Conservation (phyloP, 176 grass and related monocot species). For the Urochloa ruziziensis region DNA sequence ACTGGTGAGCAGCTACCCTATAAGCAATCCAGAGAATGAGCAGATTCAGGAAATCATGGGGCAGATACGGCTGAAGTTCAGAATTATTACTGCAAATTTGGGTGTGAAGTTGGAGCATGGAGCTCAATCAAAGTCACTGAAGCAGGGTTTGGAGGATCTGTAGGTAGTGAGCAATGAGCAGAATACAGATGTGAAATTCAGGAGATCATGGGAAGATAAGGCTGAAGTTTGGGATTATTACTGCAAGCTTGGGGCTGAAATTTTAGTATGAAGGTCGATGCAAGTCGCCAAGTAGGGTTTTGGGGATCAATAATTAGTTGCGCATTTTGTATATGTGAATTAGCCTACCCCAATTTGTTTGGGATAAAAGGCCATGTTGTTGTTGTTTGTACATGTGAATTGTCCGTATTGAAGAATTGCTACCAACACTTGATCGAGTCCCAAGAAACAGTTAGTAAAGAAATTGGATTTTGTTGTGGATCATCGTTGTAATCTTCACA, state of each 20-base stretch:
- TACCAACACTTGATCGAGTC: background rate
- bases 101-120: constrained; percentile 63
- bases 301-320: background rate
- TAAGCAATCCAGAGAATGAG: constrained; percentile 61
- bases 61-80: constrained; percentile 66
- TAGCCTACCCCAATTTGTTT: too few species aligned
- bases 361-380: too few species aligned
- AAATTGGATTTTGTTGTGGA: background rate
- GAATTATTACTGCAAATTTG: constrained; percentile 61
- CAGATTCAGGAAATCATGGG: constrained; percentile 58
- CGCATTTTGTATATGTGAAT: background rate
- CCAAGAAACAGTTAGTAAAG: background rate
- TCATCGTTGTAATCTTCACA: background rate
- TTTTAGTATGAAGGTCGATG: background rate
- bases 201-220: constrained; percentile 53
- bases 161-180: background rate
- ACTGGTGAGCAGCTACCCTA: constrained; percentile 51
- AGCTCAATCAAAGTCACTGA: constrained; percentile 33
- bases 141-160: constrained; percentile 46
- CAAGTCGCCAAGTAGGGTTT: background rate
- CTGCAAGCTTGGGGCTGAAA: constrained; percentile 50
- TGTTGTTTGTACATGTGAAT: too few species aligned
- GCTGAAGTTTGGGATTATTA: constrained; percentile 67
- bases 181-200: constrained; percentile 28
- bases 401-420: background rate